These are phyloP conservation scores for Balamuthia mandrillaris DNA, from an alignment of 208 protist genomes.

Conservation along the genomic window DNA sequence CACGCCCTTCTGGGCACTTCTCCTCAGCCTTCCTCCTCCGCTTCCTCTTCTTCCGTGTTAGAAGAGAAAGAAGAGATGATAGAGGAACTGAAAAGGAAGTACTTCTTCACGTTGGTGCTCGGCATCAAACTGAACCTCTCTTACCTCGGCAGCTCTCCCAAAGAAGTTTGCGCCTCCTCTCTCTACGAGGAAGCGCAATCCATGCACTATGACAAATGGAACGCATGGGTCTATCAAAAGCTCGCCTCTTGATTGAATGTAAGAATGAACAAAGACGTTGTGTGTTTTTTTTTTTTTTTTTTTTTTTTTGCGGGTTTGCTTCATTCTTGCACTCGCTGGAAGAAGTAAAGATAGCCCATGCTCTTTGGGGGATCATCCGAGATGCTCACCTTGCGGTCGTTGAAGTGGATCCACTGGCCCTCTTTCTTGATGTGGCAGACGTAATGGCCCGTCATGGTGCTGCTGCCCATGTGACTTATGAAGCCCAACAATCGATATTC, in stretches of 20 bases:
- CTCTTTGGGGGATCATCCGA: constrained; percentile 17
- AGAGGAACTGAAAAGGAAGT: background rate
- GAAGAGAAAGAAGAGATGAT: background rate
- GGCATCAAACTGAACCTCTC: constrained; percentile 25
- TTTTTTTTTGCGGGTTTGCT: too few relatives aligned
- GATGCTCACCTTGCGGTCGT: constrained; percentile 88
- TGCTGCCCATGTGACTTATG: constrained; percentile 62
- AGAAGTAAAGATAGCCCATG: constrained; percentile 48
- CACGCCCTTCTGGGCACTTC: background rate
- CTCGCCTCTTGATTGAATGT: too few relatives aligned
- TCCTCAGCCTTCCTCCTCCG: background rate
- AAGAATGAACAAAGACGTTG: too few relatives aligned
- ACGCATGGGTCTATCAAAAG: too few relatives aligned
- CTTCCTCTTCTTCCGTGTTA: background rate
- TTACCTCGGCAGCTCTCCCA: too few relatives aligned
- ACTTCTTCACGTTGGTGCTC: background rate
- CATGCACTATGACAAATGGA: too few relatives aligned
- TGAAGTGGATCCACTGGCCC: constrained; percentile 86
- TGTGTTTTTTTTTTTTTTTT: too few relatives aligned
- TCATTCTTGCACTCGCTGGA: constrained; percentile 38
- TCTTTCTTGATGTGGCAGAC: constrained; percentile 59
- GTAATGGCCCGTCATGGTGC: constrained; percentile 59
- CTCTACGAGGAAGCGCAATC: too few relatives aligned
- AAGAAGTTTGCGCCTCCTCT: too few relatives aligned
- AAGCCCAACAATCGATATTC: constrained; percentile 61